A percentile compares a stretch with the other conserved stretches of the same genome.
Conservation (phyloP, 148 eudicot species). For the Diospyros lotus region DNA sequence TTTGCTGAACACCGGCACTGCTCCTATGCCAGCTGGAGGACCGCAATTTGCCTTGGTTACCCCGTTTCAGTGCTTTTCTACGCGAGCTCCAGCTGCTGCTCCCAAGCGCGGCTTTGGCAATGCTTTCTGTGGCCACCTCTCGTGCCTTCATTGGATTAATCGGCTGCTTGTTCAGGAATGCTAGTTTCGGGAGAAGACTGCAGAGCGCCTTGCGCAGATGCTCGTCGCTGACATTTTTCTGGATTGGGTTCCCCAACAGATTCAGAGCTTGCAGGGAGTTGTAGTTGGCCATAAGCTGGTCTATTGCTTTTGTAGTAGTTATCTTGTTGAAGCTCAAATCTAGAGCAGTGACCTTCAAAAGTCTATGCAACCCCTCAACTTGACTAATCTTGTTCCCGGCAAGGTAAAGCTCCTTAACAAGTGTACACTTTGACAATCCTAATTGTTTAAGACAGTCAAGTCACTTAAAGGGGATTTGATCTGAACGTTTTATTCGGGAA, state of each 20-base stretch:
- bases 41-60: constrained; percentile 29
- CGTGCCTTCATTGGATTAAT: constrained; percentile 81
- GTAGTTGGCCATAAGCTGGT: constrained; percentile 91
- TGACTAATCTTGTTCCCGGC: constrained; percentile 87
- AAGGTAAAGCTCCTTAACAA: constrained; percentile 78
- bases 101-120: constrained; percentile 69
- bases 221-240: constrained; percentile 64
- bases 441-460: constrained; percentile 4
- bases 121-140: constrained; percentile 53
- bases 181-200: constrained; percentile 88
- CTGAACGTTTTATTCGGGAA: background rate
- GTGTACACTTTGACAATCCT: constrained; percentile 79
- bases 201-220: constrained; percentile 69
- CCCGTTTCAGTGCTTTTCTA: constrained; percentile 46
- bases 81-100: constrained; percentile 32
- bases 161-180: constrained; percentile 81
- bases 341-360: constrained; percentile 62
- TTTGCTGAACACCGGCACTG: constrained; percentile 30
- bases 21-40: constrained; percentile 24
- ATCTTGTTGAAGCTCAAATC: constrained; percentile 96
- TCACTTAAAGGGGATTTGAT: background rate
- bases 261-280: constrained; percentile 68
- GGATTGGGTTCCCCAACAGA: constrained; percentile 76
- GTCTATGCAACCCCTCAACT: constrained; percentile 88
- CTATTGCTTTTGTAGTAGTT: constrained; percentile 72